Evolutionary conservation across 1,284 basidiomycete species (phyloP).

Genomic region (Cutaneotrichosporon curvatum): DNA sequence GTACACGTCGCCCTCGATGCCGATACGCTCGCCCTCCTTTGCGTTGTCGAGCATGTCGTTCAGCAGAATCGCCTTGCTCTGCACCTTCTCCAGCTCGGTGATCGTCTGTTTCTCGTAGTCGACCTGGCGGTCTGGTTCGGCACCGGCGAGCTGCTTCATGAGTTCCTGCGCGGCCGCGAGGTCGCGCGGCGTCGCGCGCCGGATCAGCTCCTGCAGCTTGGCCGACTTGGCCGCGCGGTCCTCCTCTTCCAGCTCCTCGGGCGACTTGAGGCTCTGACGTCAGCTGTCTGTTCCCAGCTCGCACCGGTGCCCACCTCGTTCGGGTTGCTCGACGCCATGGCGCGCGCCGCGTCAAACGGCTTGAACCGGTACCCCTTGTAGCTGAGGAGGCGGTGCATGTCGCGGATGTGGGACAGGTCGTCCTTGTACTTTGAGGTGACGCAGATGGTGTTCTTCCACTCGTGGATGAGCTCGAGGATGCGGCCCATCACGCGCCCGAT

Average conservation of each 20-base stretch:
- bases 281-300: neutral
- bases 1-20: conserved; percentile 82
- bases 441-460: conserved; percentile 95
- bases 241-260: conserved; percentile 80
- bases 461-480: conserved; percentile 80
- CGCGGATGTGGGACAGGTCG: conserved; percentile 91
- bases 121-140: conserved; percentile 86
- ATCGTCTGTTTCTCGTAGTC: conserved; percentile 87
- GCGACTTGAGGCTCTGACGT: conserved; percentile 20
- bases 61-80: conserved; percentile 84
- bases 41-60: conserved; percentile 97
- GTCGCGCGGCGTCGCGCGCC: conserved; percentile 90
- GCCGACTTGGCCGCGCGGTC: conserved; percentile 91
- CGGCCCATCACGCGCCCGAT: conserved; percentile 89
- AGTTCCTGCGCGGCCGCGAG: conserved; percentile 93
- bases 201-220: conserved; percentile 95
- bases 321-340: conserved; percentile 48
- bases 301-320: conserved; percentile 32
- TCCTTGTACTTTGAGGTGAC: conserved; percentile 86
- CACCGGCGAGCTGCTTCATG: conserved; percentile 93
- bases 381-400: conserved; percentile 91
- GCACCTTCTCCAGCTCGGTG: conserved; percentile 86
- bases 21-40: conserved; percentile 68
- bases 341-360: conserved; percentile 52
- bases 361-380: conserved; percentile 95